Evolutionary conservation across 164 flowering plant genomes (phyloP).

Genomic region (grape (Vitis vinifera)): DNA sequence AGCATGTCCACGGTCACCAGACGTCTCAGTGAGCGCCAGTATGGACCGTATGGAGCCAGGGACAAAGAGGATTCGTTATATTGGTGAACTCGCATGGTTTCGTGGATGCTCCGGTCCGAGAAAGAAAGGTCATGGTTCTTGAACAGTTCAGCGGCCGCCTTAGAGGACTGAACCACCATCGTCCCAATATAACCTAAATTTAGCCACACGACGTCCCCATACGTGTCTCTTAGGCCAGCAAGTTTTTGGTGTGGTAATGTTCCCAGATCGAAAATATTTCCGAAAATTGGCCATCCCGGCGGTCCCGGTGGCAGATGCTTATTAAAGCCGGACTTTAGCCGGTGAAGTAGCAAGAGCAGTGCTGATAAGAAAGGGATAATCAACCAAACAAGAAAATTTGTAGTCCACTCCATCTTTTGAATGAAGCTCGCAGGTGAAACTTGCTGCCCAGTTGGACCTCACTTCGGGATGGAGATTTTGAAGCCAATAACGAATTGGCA

Average conservation of each 20-base stretch:
- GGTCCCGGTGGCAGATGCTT: conserved; percentile 36
- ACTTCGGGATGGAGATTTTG: no score
- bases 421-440: no score
- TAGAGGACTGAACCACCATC: conserved; percentile 35
- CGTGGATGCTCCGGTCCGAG: conserved; percentile 29
- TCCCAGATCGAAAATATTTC: conserved; percentile 38
- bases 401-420: conserved; percentile 5
- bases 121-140: conserved; percentile 46
- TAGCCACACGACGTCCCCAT: conserved; percentile 23
- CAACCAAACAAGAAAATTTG: conserved; percentile 2
- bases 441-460: no score
- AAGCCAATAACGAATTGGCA: no score
- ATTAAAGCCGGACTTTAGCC: neutral
- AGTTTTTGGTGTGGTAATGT: conserved; percentile 25
- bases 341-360: conserved; percentile 12
- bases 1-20: conserved; percentile 40
- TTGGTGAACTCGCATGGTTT: conserved; percentile 24
- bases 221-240: conserved; percentile 1
- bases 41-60: conserved; percentile 32
- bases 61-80: conserved; percentile 34
- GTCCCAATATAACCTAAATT: conserved; percentile 23
- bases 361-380: neutral
- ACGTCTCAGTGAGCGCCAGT: conserved; percentile 41
- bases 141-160: conserved; percentile 42
- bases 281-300: conserved; percentile 37